These are phyloP conservation scores for Detonula confervacea DNA, from an alignment of 352 stramenopile species.

Conservation along the genomic window DNA sequence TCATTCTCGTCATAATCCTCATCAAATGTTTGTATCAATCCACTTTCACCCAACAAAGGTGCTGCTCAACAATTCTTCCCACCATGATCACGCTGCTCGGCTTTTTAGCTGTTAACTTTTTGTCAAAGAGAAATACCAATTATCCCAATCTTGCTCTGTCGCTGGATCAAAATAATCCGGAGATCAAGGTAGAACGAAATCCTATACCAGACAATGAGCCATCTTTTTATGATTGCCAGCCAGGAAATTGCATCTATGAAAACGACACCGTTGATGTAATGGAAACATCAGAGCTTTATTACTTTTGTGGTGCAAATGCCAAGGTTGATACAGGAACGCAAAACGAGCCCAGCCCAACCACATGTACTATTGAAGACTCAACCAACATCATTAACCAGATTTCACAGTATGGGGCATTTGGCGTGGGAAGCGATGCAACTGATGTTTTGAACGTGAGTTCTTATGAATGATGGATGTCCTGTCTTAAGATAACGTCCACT, in stretches of 20 bases:
- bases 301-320: conserved; percentile 68
- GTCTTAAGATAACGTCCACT: too few relatives aligned
- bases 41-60: conserved; percentile 65
- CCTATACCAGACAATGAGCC: conserved; percentile 71
- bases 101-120: conserved; percentile 86
- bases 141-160: conserved; percentile 64
- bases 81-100: conserved; percentile 83
- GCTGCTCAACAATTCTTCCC: conserved; percentile 78
- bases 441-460: conserved; percentile 42
- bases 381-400: conserved; percentile 45
- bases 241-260: conserved; percentile 66
- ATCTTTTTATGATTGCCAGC: conserved; percentile 64
- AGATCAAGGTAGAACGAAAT: conserved; percentile 56
- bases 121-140: conserved; percentile 69
- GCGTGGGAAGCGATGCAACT: conserved; percentile 39
- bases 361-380: conserved; percentile 57
- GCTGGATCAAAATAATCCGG: conserved; percentile 74
- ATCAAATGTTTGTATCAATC: conserved; percentile 28
- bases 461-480: too few relatives aligned
- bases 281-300: conserved; percentile 62
- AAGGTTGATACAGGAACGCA: conserved; percentile 11
- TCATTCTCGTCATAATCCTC: too few relatives aligned
- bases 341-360: conserved; percentile 13
- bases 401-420: conserved; percentile 46
- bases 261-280: conserved; percentile 10